These are phyloP conservation scores for Pythium sp. DNA, from an alignment of 352 stramenopile species.

Conservation along the genomic window DNA sequence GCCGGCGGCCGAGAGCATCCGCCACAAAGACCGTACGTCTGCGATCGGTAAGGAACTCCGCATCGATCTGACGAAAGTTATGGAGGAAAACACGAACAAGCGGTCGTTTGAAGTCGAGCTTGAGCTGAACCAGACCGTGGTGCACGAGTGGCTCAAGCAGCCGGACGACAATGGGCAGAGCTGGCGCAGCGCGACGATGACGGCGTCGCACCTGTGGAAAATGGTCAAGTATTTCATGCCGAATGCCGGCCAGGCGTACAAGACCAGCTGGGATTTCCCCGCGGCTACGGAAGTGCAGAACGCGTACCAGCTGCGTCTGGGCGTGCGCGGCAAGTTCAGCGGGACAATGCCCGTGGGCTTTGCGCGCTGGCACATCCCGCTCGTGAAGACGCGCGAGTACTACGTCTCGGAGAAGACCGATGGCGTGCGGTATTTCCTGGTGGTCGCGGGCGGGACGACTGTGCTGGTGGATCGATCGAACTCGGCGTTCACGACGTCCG, in stretches of 20 bases:
- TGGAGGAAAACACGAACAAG: constrained; percentile 73
- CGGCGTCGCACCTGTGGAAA: constrained; percentile 69
- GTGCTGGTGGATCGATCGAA: constrained; percentile 82
- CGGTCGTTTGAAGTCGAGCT: constrained; percentile 77
- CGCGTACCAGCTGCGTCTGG: constrained; percentile 69
- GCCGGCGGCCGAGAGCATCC: constrained; percentile 66
- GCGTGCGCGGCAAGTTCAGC: constrained; percentile 79
- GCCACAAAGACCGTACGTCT: constrained; percentile 76
- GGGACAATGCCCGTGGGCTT: constrained; percentile 91
- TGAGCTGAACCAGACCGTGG: constrained; percentile 59
- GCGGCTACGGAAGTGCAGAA: constrained; percentile 76
- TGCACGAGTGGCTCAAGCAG: constrained; percentile 77
- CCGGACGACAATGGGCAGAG: constrained; percentile 69
- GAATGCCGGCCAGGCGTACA: constrained; percentile 74
- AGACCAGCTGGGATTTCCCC: constrained; percentile 69
- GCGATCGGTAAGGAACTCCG: constrained; percentile 74
- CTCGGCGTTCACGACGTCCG: constrained; percentile 71
- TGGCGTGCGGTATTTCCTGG: constrained; percentile 89
- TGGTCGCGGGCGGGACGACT: constrained; percentile 64
- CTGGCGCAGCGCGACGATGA: constrained; percentile 66
- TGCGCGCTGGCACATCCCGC: constrained; percentile 85
- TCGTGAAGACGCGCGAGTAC: constrained; percentile 84
- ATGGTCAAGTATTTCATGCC: constrained; percentile 87
- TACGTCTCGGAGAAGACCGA: constrained; percentile 92
- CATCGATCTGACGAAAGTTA: constrained; percentile 81